Percentiles rank a stretch among this genome's conserved stretches.
Evolutionary conservation across 805 yeast species (phyloP).

Genomic region (Kodamaea jinghongensis): DNA sequence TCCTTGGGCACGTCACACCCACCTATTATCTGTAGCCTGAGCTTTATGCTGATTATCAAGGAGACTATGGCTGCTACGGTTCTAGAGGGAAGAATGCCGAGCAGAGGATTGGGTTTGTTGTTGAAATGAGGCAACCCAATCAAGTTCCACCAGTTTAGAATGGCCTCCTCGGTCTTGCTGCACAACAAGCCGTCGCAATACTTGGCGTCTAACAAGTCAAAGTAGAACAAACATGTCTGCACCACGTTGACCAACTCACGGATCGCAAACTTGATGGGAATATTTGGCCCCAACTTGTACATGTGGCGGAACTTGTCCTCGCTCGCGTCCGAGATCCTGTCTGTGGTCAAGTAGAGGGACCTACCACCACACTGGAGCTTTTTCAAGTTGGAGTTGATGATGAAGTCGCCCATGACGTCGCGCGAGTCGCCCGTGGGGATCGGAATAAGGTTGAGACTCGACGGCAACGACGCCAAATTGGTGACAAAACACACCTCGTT

Average conservation of each 20-base stretch:
- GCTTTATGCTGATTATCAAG: conserved; percentile 64
- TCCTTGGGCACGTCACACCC: conserved; percentile 68
- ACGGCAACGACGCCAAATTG: conserved; percentile 76
- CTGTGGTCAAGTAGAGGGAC: conserved; percentile 66
- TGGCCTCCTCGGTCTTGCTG: conserved; percentile 68
- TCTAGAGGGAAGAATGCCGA: conserved; percentile 58
- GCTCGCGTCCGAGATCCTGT: conserved; percentile 67
- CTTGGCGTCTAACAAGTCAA: conserved; percentile 63
- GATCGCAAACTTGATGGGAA: conserved; percentile 64
- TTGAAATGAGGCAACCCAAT: conserved; percentile 56
- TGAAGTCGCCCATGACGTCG: conserved; percentile 54
- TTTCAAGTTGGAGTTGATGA: conserved; percentile 72
- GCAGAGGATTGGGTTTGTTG: conserved; percentile 42
- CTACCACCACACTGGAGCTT: conserved; percentile 83
- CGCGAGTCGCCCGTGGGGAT: conserved; percentile 59
- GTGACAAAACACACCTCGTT: conserved; percentile 63
- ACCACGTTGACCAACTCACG: conserved; percentile 69
- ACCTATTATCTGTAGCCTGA: conserved; percentile 46
- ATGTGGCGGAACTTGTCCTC: conserved; percentile 78
- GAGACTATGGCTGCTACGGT: conserved; percentile 82
- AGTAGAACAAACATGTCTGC: conserved; percentile 77
- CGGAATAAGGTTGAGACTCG: conserved; percentile 67
- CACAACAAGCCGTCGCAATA: conserved; percentile 86
- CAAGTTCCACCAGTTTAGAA: conserved; percentile 76
- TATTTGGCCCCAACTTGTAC: conserved; percentile 52